Base-by-base conservation (phyloP, 2,329 filamentous ascomycete genomes). In the Fusarium sp. region DNA sequence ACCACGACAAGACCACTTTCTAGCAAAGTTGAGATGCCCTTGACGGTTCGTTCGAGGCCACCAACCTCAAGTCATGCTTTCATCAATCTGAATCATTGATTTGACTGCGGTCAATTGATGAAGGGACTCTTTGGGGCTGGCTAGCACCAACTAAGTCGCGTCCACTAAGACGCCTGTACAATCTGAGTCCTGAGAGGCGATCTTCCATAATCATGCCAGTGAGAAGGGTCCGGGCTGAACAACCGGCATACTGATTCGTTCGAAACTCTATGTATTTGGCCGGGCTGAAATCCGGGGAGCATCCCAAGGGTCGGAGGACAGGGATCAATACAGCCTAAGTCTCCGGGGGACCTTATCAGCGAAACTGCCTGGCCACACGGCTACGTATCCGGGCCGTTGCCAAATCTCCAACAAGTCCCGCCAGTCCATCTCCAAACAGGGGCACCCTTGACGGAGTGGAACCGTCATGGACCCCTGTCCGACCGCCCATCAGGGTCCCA, bases 341-440 rank as follows among this genome's bases (percentile, higher is more conserved):
- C 72, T 45, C 72, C 71, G 73, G 70, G 46, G 58, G 57, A 59
- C 71, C 71, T 76, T 71, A 78, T 75, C 71, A 72, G 67, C 64
- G 67, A 75, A 68, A 75, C 72, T 75, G 72, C 65, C 69, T 77
- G 77, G 68, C 77, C 74, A 78, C 71, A 80, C 78, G 78, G 78
- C 78, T 80, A 75, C 64, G 69, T 76, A 78, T 78, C 78, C 78
- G 78, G 78, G 73, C 78, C 78, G 78, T 78, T 78, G 72, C 67
- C 70, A 74, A 76, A 73, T 76, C 71, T 73, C 73, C 70, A 75
- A 72, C 64, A 59, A 72, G 66, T 55, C 67, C 67, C 65, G 55
- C 73, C 26, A 60, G 58, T 46, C 67, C 62, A 64, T 65, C 56
- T 75, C 38, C 58, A 60, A 69, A 60, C 61, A 67, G 44, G 70